phyloP scores from a whole-genome alignment of 257 asterid genomes.

The Jacaranda copaia region DNA sequence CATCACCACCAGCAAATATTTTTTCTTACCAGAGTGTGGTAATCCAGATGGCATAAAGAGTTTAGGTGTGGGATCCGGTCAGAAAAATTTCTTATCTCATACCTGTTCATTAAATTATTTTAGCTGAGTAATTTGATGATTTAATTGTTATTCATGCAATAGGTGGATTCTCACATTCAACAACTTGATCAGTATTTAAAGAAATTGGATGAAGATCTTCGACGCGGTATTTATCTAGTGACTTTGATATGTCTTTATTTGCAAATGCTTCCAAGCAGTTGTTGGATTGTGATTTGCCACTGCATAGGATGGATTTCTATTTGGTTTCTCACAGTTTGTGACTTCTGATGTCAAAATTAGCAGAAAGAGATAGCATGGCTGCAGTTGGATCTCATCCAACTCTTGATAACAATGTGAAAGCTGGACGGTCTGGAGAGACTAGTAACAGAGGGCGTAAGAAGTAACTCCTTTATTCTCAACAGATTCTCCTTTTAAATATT shows the following conservation, averaged over 20 bases:
- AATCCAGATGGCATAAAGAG: constrained; percentile 9
- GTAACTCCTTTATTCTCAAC: constrained; percentile 46
- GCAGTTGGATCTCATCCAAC: constrained; percentile 62
- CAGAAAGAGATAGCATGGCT: constrained; percentile 76
- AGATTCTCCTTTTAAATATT: constrained; percentile 18
- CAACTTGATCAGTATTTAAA: constrained; percentile 93
- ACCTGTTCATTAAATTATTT: neutral
- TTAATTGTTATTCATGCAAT: constrained; percentile 34
- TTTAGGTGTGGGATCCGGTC: constrained; percentile 20
- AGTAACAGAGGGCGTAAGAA: constrained; percentile 94
- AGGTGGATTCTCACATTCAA: constrained; percentile 94
- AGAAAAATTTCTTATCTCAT: neutral
- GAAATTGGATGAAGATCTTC: constrained; percentile 87
- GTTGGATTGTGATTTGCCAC: constrained; percentile 3
- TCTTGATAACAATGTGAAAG: constrained; percentile 63
- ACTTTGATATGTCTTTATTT: constrained; percentile 20
- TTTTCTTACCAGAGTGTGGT: constrained; percentile 10
- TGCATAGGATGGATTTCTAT: constrained; percentile 9
- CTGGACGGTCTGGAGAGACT: constrained; percentile 83
- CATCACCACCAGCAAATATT: neutral
- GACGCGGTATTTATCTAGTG: constrained; percentile 61
- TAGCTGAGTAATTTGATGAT: constrained; percentile 14
- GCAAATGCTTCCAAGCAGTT: constrained; percentile 18
- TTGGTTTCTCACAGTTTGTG: constrained; percentile 21
- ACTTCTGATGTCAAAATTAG: constrained; percentile 38